Evolutionary conservation across 2,329 filamentous ascomycete species (phyloP), one percentile per base, ranked within the genome.

Genomic region (Botrytis aclada): DNA sequence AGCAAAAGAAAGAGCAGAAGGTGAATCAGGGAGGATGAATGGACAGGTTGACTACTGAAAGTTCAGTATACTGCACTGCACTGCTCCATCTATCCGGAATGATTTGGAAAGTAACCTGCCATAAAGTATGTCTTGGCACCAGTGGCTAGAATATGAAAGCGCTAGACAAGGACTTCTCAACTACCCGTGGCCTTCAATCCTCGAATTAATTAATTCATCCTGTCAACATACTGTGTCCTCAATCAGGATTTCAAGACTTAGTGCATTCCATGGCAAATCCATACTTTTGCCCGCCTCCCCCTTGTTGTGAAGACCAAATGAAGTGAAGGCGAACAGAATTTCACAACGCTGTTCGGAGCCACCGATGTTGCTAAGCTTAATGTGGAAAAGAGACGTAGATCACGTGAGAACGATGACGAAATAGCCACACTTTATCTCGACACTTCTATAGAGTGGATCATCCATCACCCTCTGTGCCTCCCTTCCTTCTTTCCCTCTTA

Each of bases 361-460:
- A n/a, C 63, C 63, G 63, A 66, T 18, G 16, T 51, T 66, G 25
- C 63, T 66, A 66, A 66, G 43, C 63, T 37, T 7, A 12, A 51
- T n/a, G 18, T 25, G 10, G 20, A 22, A 37, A 65, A n/a, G 43
- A 14, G 7, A 16, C 10, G 1, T 16, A 9, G 29, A 10, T 63
- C 64, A 66, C 64, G 64, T 66, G 64, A 51, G 1, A 0, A 29
- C 3, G 3, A 54, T 66, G 64, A 54, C 64, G 64, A 39, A 47
- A 51, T 66, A 56, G 51, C 51, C 51, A 56, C 32, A 66, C 37
- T 25, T 54, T 54, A 66, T 66, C 34, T 66, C 45, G 64, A 54
- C 64, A 66, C 51, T 54, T 25, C 5, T 14, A 14, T 20, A 32
- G 12, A 51, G 43, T 66, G 43, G 63, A 66, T 66, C 43, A 37